phyloP scores from a whole-genome alignment of 495 filamentous ascomycete genomes.

The Xylaria telfairii region DNA sequence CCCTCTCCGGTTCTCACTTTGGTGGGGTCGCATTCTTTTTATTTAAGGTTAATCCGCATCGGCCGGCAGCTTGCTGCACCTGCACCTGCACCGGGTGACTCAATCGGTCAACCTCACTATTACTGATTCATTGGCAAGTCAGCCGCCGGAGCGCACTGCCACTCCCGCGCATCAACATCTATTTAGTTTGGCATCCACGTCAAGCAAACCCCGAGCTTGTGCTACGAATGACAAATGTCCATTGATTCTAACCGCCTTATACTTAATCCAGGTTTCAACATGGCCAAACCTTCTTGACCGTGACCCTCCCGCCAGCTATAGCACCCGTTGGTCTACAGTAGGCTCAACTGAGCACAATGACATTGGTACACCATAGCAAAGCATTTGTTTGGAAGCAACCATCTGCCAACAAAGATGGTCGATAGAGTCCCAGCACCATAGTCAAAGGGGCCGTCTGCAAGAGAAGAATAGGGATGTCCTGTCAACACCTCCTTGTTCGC shows the following conservation, averaged over 20 bases:
- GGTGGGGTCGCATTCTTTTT: conserved; percentile 1
- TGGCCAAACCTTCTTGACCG: not conserved
- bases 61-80: not conserved
- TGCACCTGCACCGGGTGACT: not conserved
- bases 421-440: not conserved
- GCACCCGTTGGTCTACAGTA: not conserved
- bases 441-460: not conserved
- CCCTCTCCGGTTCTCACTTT: not conserved
- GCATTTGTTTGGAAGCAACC: not conserved
- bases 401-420: not conserved
- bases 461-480: not conserved
- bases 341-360: not conserved
- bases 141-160: not conserved
- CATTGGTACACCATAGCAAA: not conserved
- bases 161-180: not conserved
- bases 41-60: not conserved
- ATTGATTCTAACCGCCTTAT: not conserved
- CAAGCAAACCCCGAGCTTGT: not conserved
- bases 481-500: not conserved
- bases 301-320: not conserved
- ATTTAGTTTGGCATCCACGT: not conserved
- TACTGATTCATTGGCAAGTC: not conserved
- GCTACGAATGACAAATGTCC: not conserved
- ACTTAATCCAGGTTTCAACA: not conserved
- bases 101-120: not conserved